phyloP scores from a whole-genome alignment of 2,329 filamentous ascomycete species.

The Claviceps sp. region DNA sequence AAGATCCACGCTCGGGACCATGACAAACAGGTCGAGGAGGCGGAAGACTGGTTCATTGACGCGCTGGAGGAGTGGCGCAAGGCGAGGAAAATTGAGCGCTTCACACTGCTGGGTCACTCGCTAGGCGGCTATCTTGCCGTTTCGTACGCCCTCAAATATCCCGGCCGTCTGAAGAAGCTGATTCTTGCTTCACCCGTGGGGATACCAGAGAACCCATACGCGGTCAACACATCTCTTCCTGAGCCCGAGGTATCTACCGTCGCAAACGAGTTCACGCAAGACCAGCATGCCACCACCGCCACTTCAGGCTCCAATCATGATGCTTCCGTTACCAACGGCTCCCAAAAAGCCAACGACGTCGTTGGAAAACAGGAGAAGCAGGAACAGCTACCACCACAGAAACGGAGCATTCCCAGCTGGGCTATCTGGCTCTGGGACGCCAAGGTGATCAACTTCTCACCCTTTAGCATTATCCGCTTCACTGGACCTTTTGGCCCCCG shows the following conservation, averaged over 20 bases:
- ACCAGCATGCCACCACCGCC: constrained; percentile 41
- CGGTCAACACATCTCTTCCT: constrained; percentile 66
- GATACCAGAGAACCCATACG: constrained; percentile 87
- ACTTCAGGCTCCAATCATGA: not conserved
- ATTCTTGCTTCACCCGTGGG: constrained; percentile 91
- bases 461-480: constrained; percentile 81
- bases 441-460: constrained; percentile 96
- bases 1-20: constrained; percentile 71
- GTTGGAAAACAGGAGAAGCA: constrained; percentile 12
- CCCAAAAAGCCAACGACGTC: constrained; percentile 23
- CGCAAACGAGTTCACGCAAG: constrained; percentile 66
- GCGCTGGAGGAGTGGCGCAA: constrained; percentile 92
- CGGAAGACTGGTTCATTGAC: constrained; percentile 92
- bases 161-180: constrained; percentile 85
- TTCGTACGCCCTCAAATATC: constrained; percentile 92
- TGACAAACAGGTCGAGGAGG: constrained; percentile 69
- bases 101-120: constrained; percentile 86
- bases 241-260: constrained; percentile 62
- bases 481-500: constrained; percentile 81
- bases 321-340: not conserved
- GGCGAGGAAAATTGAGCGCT: constrained; percentile 76
- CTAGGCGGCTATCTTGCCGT: constrained; percentile 91
- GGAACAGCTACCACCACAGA: constrained; percentile 3
- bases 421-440: constrained; percentile 91
- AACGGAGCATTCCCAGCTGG: constrained; percentile 65